Evolutionary conservation across 257 asterid genomes (phyloP).

Genomic region (Solanum appendiculatum): DNA sequence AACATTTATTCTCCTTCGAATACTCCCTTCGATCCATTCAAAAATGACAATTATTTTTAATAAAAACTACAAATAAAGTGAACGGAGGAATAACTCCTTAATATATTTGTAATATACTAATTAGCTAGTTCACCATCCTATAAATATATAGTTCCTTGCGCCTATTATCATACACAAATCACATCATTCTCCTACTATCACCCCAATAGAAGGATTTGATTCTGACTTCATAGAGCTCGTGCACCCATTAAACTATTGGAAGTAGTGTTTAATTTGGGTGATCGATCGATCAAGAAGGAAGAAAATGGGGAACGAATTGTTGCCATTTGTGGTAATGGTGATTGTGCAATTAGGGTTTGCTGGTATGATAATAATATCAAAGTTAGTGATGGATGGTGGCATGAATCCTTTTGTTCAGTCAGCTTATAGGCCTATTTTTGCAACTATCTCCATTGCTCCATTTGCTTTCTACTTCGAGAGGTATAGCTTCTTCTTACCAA

Average conservation of each 20-base stretch:
- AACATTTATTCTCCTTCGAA: no score
- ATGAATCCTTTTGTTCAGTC: conserved; percentile 82
- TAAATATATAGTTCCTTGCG: neutral
- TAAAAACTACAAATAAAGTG: no score
- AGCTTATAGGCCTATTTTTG: conserved; percentile 77
- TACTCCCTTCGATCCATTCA: no score
- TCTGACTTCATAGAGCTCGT: neutral
- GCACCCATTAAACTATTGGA: neutral
- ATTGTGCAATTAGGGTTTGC: conserved; percentile 68
- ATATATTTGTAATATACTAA: no score
- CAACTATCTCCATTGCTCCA: conserved; percentile 49
- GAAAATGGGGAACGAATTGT: conserved; percentile 27
- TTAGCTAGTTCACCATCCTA: neutral
- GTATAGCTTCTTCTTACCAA: conserved; percentile 11
- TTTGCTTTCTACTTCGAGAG: conserved; percentile 71
- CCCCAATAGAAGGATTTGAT: neutral
- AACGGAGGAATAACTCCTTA: neutral
- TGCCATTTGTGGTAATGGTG: conserved; percentile 50
- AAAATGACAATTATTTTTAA: no score
- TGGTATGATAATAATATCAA: conserved; percentile 72
- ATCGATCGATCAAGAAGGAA: neutral
- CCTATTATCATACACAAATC: neutral
- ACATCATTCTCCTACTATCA: neutral
- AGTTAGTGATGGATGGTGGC: conserved; percentile 78
- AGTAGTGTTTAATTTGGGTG: neutral